Evolutionary conservation across 345 rosid species (phyloP), one percentile per base, ranked within the genome.

Genomic region (Mangifera indica): DNA sequence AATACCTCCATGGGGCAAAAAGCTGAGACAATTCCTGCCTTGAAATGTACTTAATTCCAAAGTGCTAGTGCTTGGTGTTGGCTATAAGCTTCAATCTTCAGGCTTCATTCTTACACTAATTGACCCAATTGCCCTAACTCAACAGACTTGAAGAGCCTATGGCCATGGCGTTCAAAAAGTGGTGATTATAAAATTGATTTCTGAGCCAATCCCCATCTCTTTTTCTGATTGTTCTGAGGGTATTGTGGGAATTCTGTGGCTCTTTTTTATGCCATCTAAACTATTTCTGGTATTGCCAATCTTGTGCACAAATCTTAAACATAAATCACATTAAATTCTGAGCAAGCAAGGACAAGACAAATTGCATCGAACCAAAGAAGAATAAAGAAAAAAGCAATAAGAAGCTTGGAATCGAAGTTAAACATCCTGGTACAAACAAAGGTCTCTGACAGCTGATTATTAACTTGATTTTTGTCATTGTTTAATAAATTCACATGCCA

Each of bases 371-470:
- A 65, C 42, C 67, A 63, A 51, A 65, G 78, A 17, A 64, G 80
- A 77, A 81, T 80, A 82, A 81, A 79, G 81, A 45, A 57, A 74
- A 76, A 74, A 49, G 69, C 15, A 67, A 63, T 14, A 65, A 77
- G 85, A 85, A 83, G 81, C 81, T 79, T 83, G 73, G 76, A 73
- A 77, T 76, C 81, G 44, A 85, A 83, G 84, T 75, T 58, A 77
- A 61, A 76, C 77, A 75, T 52, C 11, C 7, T 34, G 67, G 40
- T 29, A 48, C 52, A 72, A 37, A 57, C 53, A 63, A 73, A 69
- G 71, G 66, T 60, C 48, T 53, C 32, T 42, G 26, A 71, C 66
- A 71, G 67, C 66, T 34, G 26, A 49, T 32, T 59, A 44, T 70
- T 32, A 72, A 63, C 66, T 62, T 58, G 59, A 58, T 62, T 42